These are phyloP conservation scores for Pythium chondricola DNA, from an alignment of 352 stramenopile genomes.

Conservation along the genomic window DNA sequence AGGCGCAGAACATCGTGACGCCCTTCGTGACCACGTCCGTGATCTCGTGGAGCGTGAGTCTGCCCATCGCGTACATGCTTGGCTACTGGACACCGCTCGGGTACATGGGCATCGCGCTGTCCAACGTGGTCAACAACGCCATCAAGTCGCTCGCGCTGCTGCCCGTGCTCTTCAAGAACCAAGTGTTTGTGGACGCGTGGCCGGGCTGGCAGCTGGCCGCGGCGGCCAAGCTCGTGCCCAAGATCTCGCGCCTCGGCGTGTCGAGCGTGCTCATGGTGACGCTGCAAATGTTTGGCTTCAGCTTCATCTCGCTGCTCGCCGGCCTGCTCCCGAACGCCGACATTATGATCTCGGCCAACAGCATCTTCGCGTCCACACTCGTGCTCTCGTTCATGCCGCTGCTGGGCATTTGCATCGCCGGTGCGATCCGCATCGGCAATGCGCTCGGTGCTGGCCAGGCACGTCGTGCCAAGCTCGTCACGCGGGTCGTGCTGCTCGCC, in stretches of 20 bases:
- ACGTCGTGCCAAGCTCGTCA: slow-evolving; percentile 37
- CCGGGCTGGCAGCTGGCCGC: slow-evolving; percentile 39
- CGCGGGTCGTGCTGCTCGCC: slow-evolving; percentile 33
- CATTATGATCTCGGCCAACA: slow-evolving; percentile 55
- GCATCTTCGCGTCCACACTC: slow-evolving; percentile 42
- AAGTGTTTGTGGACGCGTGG: slow-evolving; percentile 50
- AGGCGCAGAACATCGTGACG: slow-evolving; percentile 60
- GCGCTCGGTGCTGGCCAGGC: slow-evolving; percentile 48
- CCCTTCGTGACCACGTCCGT: slow-evolving; percentile 40
- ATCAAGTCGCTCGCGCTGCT: slow-evolving; percentile 41
- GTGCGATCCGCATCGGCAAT: slow-evolving; percentile 61
- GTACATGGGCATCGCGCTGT: slow-evolving; percentile 51
- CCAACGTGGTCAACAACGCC: slow-evolving; percentile 35
- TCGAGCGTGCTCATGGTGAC: slow-evolving; percentile 56
- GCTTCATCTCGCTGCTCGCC: slow-evolving; percentile 40
- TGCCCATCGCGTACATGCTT: slow-evolving; percentile 39
- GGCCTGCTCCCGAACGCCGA: slow-evolving; percentile 50
- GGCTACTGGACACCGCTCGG: slow-evolving; percentile 46
- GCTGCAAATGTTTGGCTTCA: slow-evolving; percentile 51
- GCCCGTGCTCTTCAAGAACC: slow-evolving; percentile 41
- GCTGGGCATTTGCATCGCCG: slow-evolving; percentile 46
- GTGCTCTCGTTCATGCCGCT: slow-evolving; percentile 50
- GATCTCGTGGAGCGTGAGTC: slow-evolving; percentile 30
- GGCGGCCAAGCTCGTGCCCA: slow-evolving; percentile 29
- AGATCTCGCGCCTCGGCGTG: slow-evolving; percentile 33